Evolutionary conservation across 1,284 basidiomycete genomes (phyloP).

Genomic region (Ceratobasidium sp.): DNA sequence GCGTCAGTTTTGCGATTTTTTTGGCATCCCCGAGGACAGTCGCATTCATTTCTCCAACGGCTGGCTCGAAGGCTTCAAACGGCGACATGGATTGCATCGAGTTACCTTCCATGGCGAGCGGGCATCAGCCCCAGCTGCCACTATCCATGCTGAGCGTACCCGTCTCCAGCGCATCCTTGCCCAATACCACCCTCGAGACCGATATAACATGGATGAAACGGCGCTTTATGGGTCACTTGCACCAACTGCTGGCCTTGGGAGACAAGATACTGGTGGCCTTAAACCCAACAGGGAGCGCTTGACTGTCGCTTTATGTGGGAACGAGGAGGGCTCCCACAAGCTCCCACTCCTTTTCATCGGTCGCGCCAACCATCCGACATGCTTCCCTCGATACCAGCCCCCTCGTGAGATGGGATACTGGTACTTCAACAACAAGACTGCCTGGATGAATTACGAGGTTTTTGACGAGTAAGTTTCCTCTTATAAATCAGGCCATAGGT

Average conservation of each 20-base stretch:
- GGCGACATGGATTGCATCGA: slow-evolving; percentile 49
- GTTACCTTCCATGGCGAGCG: slow-evolving; percentile 55
- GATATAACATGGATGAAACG: slow-evolving; percentile 61
- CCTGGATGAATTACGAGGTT: slow-evolving; percentile 56
- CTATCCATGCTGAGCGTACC: background rate
- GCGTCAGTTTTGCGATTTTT: background rate
- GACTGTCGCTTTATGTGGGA: slow-evolving; percentile 56
- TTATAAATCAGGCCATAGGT: no score
- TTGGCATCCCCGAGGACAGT: background rate
- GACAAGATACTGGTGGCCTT: slow-evolving; percentile 51
- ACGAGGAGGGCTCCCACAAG: slow-evolving; percentile 57
- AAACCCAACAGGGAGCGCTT: slow-evolving; percentile 55
- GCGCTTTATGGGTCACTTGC: slow-evolving; percentile 52
- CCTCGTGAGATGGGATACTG: slow-evolving; percentile 52
- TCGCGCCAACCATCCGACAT: slow-evolving; percentile 53
- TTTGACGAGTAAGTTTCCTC: slow-evolving; percentile 5
- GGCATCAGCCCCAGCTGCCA: background rate
- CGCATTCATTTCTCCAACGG: background rate
- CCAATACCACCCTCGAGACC: slow-evolving; percentile 53
- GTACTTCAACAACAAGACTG: slow-evolving; percentile 56
- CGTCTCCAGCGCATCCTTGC: slow-evolving; percentile 17
- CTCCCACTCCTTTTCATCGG: slow-evolving; percentile 56
- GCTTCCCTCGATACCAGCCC: slow-evolving; percentile 52
- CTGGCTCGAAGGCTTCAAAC: background rate
- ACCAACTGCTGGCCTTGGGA: slow-evolving; percentile 52